phyloP scores from a whole-genome alignment of 2,329 filamentous ascomycete species.

The Rutstroemia sp. region DNA sequence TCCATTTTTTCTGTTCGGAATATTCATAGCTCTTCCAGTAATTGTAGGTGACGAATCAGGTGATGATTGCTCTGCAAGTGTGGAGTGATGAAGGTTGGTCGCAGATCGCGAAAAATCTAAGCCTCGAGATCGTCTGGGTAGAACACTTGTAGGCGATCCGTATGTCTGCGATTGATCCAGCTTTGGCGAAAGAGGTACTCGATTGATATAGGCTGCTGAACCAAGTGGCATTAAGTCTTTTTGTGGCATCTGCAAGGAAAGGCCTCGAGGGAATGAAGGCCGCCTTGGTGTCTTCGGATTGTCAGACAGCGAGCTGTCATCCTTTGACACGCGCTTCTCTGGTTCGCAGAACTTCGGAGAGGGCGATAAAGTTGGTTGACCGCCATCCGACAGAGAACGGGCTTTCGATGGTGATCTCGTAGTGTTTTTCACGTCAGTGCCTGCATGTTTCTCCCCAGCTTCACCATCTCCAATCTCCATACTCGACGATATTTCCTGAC shows the following conservation, averaged over 20 bases:
- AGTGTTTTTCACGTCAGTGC: slow-evolving; percentile 2
- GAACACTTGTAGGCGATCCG: slow-evolving; percentile 77
- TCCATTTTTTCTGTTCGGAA: slow-evolving; percentile 44
- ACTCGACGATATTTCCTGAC: slow-evolving; percentile 4
- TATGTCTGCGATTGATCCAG: slow-evolving; percentile 79
- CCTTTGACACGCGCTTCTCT: slow-evolving; percentile 26
- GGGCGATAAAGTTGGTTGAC: slow-evolving; percentile 23
- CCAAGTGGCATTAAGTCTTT: slow-evolving; percentile 36
- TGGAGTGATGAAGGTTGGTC: slow-evolving; percentile 93
- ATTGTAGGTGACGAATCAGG: slow-evolving; percentile 88
- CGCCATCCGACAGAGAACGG: slow-evolving; percentile 27
- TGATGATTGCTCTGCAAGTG: slow-evolving; percentile 77
- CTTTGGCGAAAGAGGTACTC: slow-evolving; percentile 72
- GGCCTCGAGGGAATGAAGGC: slow-evolving; percentile 54
- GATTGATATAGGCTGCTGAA: slow-evolving; percentile 45
- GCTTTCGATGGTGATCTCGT: slow-evolving; percentile 27
- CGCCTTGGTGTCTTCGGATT: slow-evolving; percentile 67
- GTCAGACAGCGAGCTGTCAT: slow-evolving; percentile 29
- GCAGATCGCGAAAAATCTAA: slow-evolving; percentile 90
- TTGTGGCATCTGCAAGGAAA: slow-evolving; percentile 64
- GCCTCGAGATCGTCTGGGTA: slow-evolving; percentile 82
- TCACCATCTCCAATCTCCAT: slow-evolving; percentile 6
- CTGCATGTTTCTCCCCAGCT: slow-evolving; percentile 1
- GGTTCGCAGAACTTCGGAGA: slow-evolving; percentile 30
- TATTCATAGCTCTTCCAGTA: slow-evolving; percentile 60